Evolutionary conservation across 257 asterid genomes (phyloP).

Genomic region (Lycium barbarum): DNA sequence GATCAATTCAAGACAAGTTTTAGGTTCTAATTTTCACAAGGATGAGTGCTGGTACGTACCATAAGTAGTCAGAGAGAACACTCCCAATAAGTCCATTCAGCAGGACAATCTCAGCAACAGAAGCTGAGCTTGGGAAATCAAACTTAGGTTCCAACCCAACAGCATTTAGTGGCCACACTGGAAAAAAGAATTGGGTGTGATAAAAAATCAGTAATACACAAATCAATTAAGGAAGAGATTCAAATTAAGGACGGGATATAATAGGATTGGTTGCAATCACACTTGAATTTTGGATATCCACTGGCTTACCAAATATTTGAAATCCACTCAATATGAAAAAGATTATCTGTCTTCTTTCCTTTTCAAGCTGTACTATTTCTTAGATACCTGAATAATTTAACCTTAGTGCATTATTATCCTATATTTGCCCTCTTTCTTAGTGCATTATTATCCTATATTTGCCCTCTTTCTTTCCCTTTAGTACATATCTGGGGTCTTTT

Average conservation of each 20-base stretch:
- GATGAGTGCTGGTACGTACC: slow-evolving; percentile 46
- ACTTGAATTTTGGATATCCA: neutral
- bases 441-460: neutral
- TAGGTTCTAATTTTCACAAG: neutral
- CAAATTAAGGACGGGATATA: slow-evolving; percentile 3
- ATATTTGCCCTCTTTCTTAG: neutral
- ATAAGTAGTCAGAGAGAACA: slow-evolving; percentile 76
- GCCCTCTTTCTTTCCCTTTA: neutral
- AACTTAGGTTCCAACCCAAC: slow-evolving; percentile 80
- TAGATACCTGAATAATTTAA: neutral
- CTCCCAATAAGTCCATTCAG: slow-evolving; percentile 78
- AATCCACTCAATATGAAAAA: neutral
- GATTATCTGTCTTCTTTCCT: neutral
- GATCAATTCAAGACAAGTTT: slow-evolving; percentile 14
- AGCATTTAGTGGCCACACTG: slow-evolving; percentile 76
- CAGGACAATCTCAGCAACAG: slow-evolving; percentile 58
- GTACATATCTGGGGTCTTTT: neutral
- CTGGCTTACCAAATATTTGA: neutral
- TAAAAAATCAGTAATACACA: neutral
- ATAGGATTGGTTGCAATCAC: neutral
- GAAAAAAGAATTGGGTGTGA: slow-evolving; percentile 13
- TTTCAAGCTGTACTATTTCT: neutral
- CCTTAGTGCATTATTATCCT: neutral
- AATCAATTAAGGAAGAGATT: neutral
- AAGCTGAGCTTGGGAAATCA: slow-evolving; percentile 67